Conservation (phyloP, 306 rosid species). For the Rosa chinensis region DNA sequence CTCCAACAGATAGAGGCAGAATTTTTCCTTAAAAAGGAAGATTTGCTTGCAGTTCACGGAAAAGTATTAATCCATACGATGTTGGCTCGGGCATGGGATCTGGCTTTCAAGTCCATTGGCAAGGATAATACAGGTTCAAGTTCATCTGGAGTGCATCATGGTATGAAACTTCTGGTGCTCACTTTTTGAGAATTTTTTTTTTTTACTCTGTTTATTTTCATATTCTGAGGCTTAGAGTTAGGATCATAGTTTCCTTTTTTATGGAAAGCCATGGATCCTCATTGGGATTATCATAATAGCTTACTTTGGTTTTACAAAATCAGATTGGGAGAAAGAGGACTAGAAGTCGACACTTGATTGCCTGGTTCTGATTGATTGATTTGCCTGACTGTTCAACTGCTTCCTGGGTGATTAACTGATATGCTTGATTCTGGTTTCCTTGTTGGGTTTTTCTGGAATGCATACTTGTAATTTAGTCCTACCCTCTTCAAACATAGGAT, state of each 20-base stretch:
- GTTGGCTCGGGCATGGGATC: conserved; percentile 43
- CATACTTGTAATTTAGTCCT: neutral
- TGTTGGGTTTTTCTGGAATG: neutral
- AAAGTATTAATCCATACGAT: conserved; percentile 41
- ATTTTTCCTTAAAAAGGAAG: conserved; percentile 38
- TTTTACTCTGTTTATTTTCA: neutral
- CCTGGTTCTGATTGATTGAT: neutral
- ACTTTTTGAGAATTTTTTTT: neutral
- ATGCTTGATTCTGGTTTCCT: neutral
- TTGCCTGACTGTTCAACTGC: neutral
- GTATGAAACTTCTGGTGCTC: conserved; percentile 30
- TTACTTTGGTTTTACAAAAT: neutral
- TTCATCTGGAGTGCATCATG: conserved; percentile 47
- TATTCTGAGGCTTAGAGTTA: neutral
- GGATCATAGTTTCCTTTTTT: neutral
- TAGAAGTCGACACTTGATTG: neutral
- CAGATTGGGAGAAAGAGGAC: neutral
- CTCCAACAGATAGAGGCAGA: conserved; percentile 48
- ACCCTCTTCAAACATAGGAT: neutral
- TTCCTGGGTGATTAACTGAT: neutral
- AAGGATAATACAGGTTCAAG: conserved; percentile 36
- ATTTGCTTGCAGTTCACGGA: conserved; percentile 35
- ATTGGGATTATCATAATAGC: neutral
- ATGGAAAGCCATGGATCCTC: neutral
- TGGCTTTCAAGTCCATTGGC: conserved; percentile 49